Evolutionary conservation across 139 green algal species (phyloP).

Genomic region (Chlorella sorokiniana): DNA sequence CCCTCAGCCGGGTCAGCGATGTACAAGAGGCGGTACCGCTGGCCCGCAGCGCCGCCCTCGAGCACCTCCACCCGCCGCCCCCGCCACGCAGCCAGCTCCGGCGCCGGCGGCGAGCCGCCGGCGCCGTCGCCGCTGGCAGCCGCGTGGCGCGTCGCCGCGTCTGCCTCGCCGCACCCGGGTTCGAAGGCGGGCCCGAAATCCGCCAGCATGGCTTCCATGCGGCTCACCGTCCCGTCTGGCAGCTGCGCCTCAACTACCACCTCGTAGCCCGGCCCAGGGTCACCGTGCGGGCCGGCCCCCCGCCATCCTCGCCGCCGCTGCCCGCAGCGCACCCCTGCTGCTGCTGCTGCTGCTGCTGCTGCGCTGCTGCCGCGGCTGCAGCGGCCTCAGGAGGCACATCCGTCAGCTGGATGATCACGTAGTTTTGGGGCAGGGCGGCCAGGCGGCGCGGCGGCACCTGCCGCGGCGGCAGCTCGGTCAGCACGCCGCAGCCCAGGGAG

Average conservation of each 20-base stretch:
- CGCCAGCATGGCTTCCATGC: not conserved
- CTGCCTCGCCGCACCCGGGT: not conserved
- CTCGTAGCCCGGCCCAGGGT: not conserved
- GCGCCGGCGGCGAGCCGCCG: not conserved
- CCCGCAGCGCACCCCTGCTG: not conserved
- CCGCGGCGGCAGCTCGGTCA: not conserved
- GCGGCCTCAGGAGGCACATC: not conserved
- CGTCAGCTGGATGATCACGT: conserved; percentile 21
- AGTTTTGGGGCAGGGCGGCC: conserved; percentile 3
- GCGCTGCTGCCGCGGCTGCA: not conserved
- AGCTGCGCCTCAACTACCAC: not conserved
- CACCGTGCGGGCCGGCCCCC: not conserved
- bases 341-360: not conserved
- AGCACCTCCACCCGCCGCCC: not conserved
- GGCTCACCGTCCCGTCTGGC: not conserved
- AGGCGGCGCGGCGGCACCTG: conserved; percentile 8
- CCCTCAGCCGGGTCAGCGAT: not conserved
- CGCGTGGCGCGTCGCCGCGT: not conserved
- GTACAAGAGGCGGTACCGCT: not conserved
- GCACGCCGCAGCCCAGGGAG: conserved; percentile 14
- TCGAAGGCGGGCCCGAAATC: conserved; percentile 25
- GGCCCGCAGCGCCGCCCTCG: not conserved
- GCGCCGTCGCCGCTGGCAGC: not conserved
- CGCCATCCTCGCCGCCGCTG: not conserved
- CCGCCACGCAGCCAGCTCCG: not conserved